Conservation (phyloP, 1,284 basidiomycete genomes). For the Laetiporus sulphureus region DNA sequence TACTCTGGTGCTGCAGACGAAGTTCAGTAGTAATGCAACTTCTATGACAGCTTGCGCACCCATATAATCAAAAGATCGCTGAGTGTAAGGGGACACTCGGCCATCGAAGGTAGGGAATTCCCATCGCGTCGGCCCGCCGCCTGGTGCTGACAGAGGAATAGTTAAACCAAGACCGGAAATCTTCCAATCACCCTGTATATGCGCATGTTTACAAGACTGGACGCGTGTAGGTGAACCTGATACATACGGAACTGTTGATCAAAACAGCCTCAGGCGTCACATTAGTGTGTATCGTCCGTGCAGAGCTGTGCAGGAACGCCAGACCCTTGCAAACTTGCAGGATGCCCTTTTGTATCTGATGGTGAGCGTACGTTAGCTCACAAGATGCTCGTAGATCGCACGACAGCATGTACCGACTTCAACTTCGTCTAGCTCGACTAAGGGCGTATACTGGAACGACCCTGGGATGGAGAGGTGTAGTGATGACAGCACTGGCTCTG, state of each 20-base stretch:
- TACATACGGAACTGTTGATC: conserved; percentile 79
- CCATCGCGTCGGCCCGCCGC: conserved; percentile 76
- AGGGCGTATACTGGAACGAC: conserved; percentile 43
- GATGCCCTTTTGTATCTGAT: conserved; percentile 92
- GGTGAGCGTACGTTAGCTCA: conserved; percentile 5
- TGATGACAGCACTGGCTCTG: conserved; percentile 81
- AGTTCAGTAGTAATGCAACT: neutral
- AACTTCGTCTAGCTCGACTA: conserved; percentile 84
- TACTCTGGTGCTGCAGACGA: conserved; percentile 85
- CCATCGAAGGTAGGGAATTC: conserved; percentile 87
- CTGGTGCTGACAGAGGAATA: conserved; percentile 66
- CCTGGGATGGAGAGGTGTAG: conserved; percentile 70
- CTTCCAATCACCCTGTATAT: conserved; percentile 92
- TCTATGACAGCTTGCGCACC: conserved; percentile 39
- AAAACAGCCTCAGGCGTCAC: conserved; percentile 81
- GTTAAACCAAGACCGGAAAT: conserved; percentile 87
- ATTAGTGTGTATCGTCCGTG: conserved; percentile 90
- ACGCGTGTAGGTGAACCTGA: neutral
- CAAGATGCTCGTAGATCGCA: neutral
- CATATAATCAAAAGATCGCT: conserved; percentile 93
- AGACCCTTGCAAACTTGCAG: conserved; percentile 92
- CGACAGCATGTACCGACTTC: conserved; percentile 47
- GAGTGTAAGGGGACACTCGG: conserved; percentile 73
- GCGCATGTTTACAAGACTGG: neutral
- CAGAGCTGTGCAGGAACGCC: conserved; percentile 88